Conservation (phyloP, 1,284 basidiomycete genomes). For the Ceratobasidium sp. region DNA sequence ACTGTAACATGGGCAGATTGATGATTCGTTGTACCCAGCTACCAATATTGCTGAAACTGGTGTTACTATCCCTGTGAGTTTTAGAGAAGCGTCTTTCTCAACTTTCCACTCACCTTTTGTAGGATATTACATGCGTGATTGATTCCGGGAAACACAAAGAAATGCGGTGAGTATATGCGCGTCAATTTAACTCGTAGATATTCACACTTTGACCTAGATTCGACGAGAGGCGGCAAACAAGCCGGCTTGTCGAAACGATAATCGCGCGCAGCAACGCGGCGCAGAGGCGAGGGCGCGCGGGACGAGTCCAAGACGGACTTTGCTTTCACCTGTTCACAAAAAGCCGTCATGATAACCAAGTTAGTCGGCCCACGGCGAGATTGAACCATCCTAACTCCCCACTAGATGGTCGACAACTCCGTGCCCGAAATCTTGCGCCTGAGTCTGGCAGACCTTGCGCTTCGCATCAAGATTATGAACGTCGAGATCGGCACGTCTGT, state of each 20-base stretch:
- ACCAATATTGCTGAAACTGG: slow-evolving; percentile 92
- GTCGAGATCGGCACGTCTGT: slow-evolving; percentile 87
- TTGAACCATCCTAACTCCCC: slow-evolving; percentile 46
- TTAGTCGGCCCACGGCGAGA: slow-evolving; percentile 53
- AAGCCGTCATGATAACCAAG: slow-evolving; percentile 80
- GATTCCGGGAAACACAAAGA: slow-evolving; percentile 92
- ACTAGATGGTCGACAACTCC: slow-evolving; percentile 88
- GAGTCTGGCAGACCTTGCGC: slow-evolving; percentile 92
- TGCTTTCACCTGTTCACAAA: slow-evolving; percentile 98
- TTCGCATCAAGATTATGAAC: slow-evolving; percentile 98
- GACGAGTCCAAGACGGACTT: slow-evolving; percentile 84
- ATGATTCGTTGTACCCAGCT: slow-evolving; percentile 56
- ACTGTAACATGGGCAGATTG: neutral
- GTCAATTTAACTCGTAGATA: neutral
- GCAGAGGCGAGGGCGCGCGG: slow-evolving; percentile 60
- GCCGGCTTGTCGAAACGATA: slow-evolving; percentile 91
- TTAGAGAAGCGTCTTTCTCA: neutral
- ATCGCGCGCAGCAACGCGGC: slow-evolving; percentile 94
- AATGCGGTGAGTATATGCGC: slow-evolving; percentile 44
- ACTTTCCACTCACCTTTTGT: slow-evolving; percentile 64
- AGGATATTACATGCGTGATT: slow-evolving; percentile 97
- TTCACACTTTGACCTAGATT: slow-evolving; percentile 64
- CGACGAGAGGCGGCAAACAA: slow-evolving; percentile 97
- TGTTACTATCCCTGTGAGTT: slow-evolving; percentile 66
- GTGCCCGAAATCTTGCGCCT: slow-evolving; percentile 96